Percentiles rank a stretch among this genome's conserved stretches.
Evolutionary conservation across 2,329 filamentous ascomycete genomes (phyloP).

Genomic region (Teratosphaeria zuluensis): DNA sequence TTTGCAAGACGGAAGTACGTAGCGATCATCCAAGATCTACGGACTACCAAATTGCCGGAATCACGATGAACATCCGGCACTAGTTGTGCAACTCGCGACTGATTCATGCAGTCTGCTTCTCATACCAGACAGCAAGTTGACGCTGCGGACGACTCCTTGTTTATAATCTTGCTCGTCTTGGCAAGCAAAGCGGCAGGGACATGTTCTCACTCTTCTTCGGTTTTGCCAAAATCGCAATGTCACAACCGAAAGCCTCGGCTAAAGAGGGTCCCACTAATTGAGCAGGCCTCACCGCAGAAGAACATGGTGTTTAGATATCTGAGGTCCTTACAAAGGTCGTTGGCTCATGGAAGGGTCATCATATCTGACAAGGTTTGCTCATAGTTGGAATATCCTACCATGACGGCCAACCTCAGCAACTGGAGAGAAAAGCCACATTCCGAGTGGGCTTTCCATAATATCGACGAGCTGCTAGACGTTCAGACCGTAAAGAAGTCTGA

Average conservation of each 20-base stretch:
- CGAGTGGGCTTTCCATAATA: constrained; percentile 13
- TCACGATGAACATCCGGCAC: background rate
- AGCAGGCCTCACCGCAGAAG: too few species aligned
- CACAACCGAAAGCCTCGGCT: background rate
- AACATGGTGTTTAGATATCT: too few species aligned
- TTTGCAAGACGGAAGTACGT: too few species aligned
- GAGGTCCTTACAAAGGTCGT: too few species aligned
- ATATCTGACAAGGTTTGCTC: background rate
- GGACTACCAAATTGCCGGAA: background rate
- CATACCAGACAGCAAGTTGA: background rate
- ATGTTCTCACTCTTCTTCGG: background rate
- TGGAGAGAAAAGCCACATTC: constrained; percentile 15
- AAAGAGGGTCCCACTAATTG: background rate
- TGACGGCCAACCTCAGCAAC: constrained; percentile 9
- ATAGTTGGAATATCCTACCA: background rate
- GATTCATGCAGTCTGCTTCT: background rate
- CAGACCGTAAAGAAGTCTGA: constrained; percentile 5
- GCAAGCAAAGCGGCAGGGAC: background rate
- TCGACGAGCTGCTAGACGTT: constrained; percentile 13
- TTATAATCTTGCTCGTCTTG: too few species aligned
- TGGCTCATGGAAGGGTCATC: background rate
- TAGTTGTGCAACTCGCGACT: background rate
- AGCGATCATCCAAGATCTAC: too few species aligned
- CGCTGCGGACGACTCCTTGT: too few species aligned
- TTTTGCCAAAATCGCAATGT: background rate